These are phyloP conservation scores for Xylariales sp. DNA, from an alignment of 2,329 filamentous ascomycete genomes.

Conservation along the genomic window DNA sequence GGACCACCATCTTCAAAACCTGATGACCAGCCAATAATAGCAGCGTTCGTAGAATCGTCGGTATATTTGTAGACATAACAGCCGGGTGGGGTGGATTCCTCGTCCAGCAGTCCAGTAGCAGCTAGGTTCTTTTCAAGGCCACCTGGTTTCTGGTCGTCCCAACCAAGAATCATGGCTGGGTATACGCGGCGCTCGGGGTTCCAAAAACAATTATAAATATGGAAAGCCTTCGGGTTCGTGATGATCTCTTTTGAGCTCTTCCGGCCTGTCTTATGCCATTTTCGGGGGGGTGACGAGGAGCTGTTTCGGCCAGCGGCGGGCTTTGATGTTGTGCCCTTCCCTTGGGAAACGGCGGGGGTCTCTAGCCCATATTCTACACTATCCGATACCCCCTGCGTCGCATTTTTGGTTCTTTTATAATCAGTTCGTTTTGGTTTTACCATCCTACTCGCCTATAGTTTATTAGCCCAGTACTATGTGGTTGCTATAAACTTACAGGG, in stretches of 20 bases:
- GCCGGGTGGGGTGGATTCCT: conserved; percentile 43
- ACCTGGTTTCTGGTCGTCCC: conserved; percentile 47
- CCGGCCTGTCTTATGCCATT: neutral
- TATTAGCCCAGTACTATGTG: neutral
- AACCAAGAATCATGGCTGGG: conserved; percentile 54
- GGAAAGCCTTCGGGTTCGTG: conserved; percentile 46
- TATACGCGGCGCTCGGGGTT: conserved; percentile 46
- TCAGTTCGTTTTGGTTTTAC: neutral
- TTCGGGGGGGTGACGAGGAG: neutral
- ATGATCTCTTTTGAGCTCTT: conserved; percentile 5
- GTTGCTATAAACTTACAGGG: conserved; percentile 29
- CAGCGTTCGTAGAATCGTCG: conserved; percentile 12
- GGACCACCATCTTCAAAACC: conserved; percentile 53
- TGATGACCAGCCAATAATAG: conserved; percentile 52
- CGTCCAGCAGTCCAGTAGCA: conserved; percentile 48
- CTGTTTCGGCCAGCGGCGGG: neutral
- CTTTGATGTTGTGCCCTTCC: neutral
- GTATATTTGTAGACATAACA: conserved; percentile 51
- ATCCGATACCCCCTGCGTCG: neutral
- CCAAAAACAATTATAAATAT: conserved; percentile 52
- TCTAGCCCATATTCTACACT: neutral
- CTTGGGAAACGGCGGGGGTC: neutral
- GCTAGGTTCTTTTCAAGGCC: conserved; percentile 48
- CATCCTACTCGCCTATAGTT: neutral
- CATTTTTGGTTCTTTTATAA: neutral